A percentile compares a stretch with the other conserved stretches of the same genome.
These are phyloP conservation scores for Aspergillus flavus DNA, from an alignment of 2,329 filamentous ascomycete genomes.

Conservation along the genomic window DNA sequence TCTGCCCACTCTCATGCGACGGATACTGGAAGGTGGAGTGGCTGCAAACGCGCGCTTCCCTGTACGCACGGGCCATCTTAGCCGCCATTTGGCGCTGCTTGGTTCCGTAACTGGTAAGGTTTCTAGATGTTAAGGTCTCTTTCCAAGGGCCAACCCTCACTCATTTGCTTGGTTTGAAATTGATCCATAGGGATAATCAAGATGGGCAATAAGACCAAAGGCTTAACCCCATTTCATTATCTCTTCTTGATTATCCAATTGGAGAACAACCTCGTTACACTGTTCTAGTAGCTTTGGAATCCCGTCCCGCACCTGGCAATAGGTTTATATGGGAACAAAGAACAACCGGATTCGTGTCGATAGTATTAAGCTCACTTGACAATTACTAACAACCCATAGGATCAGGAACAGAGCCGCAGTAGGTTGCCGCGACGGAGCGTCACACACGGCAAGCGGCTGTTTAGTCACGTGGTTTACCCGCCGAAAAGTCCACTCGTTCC, in stretches of 20 bases:
- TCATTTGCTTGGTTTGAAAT: background rate
- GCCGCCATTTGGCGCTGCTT: slow-evolving; percentile 3
- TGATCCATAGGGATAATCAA: background rate
- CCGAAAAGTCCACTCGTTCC: slow-evolving; percentile 20
- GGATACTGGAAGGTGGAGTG: slow-evolving; percentile 33
- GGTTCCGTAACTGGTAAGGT: background rate
- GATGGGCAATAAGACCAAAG: background rate
- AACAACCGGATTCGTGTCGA: background rate
- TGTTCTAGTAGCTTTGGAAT: background rate
- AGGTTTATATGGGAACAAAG: background rate
- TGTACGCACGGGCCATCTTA: slow-evolving; percentile 20
- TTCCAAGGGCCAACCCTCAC: background rate
- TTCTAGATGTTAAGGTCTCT: background rate
- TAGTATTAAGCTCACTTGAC: background rate
- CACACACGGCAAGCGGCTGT: background rate
- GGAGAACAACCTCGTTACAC: background rate
- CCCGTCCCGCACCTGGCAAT: background rate
- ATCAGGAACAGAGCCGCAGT: background rate
- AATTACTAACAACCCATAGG: background rate
- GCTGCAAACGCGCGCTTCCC: slow-evolving; percentile 27
- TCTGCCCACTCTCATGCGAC: slow-evolving; percentile 25
- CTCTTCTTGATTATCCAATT: background rate
- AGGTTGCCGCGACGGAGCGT: slow-evolving; percentile 5
- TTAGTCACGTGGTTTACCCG: slow-evolving; percentile 29
- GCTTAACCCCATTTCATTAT: background rate